A percentile compares a stretch with the other conserved stretches of the same genome.
phyloP scores from a whole-genome alignment of 208 protist species.

The Herpetomonas muscarum region DNA sequence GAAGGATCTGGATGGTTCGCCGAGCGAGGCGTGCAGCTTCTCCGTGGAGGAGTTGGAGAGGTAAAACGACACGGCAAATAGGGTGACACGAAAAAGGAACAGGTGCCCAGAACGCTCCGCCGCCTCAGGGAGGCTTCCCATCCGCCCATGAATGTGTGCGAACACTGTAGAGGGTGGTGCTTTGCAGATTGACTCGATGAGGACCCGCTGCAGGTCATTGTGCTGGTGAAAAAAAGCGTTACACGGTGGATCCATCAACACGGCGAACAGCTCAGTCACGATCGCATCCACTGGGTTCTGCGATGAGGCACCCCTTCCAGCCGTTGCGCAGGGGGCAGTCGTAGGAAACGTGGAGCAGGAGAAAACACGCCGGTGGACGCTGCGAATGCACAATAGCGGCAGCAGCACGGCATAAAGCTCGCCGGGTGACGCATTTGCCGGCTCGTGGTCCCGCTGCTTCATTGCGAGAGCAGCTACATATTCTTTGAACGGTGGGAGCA shows the following conservation, averaged over 20 bases:
- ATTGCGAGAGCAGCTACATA: neutral
- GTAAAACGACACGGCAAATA: slow-evolving; percentile 15
- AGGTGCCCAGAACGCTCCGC: too few species aligned
- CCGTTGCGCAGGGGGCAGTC: too few species aligned
- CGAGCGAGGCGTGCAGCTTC: too few species aligned
- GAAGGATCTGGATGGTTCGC: too few species aligned
- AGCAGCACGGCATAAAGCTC: slow-evolving; percentile 28
- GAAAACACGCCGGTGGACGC: slow-evolving; percentile 15
- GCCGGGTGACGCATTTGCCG: neutral
- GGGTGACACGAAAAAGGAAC: slow-evolving; percentile 10
- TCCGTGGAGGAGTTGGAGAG: too few species aligned
- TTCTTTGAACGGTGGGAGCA: too few species aligned
- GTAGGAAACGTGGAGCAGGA: too few species aligned
- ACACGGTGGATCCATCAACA: neutral
- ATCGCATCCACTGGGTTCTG: neutral
- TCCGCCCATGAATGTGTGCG: too few species aligned
- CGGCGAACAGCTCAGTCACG: neutral
- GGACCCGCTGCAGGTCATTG: slow-evolving; percentile 26
- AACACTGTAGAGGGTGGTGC: slow-evolving; percentile 17
- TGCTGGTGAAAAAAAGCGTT: slow-evolving; percentile 14
- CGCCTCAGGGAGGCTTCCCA: too few species aligned
- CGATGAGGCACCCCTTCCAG: too few species aligned
- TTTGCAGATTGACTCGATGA: slow-evolving; percentile 39
- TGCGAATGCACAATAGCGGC: slow-evolving; percentile 55
- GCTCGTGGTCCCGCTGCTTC: neutral